A percentile compares a stretch with the other conserved stretches of the same genome.
phyloP scores from a whole-genome alignment of 2,329 filamentous ascomycete species.

The Sphaerulina musiva region DNA sequence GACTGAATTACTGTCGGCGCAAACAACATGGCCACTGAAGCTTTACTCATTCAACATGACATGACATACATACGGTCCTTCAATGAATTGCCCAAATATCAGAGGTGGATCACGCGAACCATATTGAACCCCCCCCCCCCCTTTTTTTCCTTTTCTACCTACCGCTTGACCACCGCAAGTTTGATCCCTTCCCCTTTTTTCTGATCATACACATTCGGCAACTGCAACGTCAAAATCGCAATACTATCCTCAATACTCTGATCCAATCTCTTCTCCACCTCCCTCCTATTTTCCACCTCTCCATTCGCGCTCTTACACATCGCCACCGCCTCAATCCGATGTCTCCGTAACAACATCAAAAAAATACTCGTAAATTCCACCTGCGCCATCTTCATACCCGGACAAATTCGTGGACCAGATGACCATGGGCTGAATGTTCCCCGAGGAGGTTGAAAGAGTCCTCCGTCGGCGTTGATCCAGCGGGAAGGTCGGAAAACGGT shows the following conservation, averaged over 20 bases:
- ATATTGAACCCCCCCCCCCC: too few relatives aligned
- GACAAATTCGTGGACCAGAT: slow-evolving; percentile 45
- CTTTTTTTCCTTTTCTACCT: too few relatives aligned
- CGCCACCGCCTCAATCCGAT: slow-evolving; percentile 22
- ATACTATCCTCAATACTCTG: slow-evolving; percentile 22
- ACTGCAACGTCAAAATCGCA: slow-evolving; percentile 27
- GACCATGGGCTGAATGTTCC: slow-evolving; percentile 47
- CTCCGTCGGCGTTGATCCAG: slow-evolving; percentile 34
- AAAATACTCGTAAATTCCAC: slow-evolving; percentile 50
- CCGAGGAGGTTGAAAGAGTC: slow-evolving; percentile 34
- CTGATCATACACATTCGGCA: slow-evolving; percentile 9
- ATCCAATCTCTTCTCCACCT: slow-evolving; percentile 22
- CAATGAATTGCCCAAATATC: too few relatives aligned
- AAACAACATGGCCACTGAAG: too few relatives aligned
- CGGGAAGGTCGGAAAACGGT: slow-evolving; percentile 36
- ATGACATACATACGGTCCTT: too few relatives aligned
- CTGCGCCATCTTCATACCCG: slow-evolving; percentile 51
- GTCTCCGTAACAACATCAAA: slow-evolving; percentile 32
- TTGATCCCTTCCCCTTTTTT: neutral
- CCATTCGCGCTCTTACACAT: slow-evolving; percentile 9
- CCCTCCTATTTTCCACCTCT: slow-evolving; percentile 11
- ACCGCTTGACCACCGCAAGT: neutral
- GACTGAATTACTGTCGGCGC: too few relatives aligned
- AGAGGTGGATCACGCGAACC: too few relatives aligned
- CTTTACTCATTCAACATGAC: too few relatives aligned